Conservation (phyloP, 495 filamentous ascomycete species). For the Usnea hakonensis region DNA sequence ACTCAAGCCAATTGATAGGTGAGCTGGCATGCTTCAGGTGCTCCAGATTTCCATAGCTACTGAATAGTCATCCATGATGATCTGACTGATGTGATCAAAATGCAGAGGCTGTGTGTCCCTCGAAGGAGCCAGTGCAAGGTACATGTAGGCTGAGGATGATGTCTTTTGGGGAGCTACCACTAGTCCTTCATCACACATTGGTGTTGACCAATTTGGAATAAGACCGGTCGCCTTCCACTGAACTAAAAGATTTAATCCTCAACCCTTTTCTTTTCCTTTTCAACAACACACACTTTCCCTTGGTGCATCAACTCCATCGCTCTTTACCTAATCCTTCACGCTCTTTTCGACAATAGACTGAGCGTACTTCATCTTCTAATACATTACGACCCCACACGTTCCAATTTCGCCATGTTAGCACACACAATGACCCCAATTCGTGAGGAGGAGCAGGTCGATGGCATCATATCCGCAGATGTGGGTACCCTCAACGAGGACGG, state of each 20-base stretch:
- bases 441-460: background rate
- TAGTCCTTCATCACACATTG: background rate
- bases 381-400: background rate
- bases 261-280: background rate
- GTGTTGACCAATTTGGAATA: background rate
- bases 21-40: conserved; percentile 1
- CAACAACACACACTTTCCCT: background rate
- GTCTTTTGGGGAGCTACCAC: background rate
- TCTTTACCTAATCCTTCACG: background rate
- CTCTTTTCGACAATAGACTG: background rate
- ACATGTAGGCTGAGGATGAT: background rate
- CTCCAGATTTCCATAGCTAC: background rate
- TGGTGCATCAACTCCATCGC: background rate
- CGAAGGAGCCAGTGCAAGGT: background rate
- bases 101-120: too few species aligned
- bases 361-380: background rate
- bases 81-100: background rate
- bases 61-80: background rate
- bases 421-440: background rate
- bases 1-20: background rate
- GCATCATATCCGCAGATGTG: background rate
- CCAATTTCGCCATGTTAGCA: background rate
- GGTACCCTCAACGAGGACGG: background rate
- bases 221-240: too few species aligned
- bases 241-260: background rate